Percentiles rank a stretch among this genome's conserved stretches.
Evolutionary conservation across 352 stramenopile species (phyloP).

Genomic region (Pythium aquatile): DNA sequence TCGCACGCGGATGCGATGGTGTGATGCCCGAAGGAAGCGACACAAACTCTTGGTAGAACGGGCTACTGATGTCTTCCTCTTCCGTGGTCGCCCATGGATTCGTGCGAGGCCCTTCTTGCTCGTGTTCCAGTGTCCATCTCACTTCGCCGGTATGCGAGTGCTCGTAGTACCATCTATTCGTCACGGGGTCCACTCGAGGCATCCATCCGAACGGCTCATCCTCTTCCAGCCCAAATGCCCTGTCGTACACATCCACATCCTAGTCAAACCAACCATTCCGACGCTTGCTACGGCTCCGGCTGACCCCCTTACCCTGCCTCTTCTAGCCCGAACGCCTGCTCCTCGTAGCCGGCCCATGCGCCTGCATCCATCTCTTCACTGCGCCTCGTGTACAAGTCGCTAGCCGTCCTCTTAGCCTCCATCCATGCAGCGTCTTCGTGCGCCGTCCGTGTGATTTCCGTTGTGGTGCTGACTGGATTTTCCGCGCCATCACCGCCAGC

Average conservation of each 20-base stretch:
- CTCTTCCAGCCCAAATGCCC: neutral
- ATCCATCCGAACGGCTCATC: conserved; percentile 53
- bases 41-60: conserved; percentile 54
- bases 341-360: neutral
- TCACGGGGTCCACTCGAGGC: conserved; percentile 43
- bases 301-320: neutral
- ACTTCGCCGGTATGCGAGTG: conserved; percentile 77
- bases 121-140: conserved; percentile 50
- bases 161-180: conserved; percentile 53
- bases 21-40: conserved; percentile 57
- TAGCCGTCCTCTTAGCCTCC: neutral
- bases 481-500: neutral
- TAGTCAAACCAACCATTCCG: neutral
- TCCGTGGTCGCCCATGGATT: conserved; percentile 24
- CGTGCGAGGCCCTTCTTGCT: conserved; percentile 36
- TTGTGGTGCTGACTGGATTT: conserved; percentile 7
- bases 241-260: neutral
- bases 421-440: neutral
- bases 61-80: conserved; percentile 29
- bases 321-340: neutral
- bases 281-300: too few relatives aligned
- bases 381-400: neutral
- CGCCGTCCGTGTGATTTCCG: neutral
- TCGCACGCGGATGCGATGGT: conserved; percentile 31
- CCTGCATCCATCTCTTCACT: neutral